Conservation (phyloP, 2,329 filamentous ascomycete species). For the Arthroderma sp. region DNA sequence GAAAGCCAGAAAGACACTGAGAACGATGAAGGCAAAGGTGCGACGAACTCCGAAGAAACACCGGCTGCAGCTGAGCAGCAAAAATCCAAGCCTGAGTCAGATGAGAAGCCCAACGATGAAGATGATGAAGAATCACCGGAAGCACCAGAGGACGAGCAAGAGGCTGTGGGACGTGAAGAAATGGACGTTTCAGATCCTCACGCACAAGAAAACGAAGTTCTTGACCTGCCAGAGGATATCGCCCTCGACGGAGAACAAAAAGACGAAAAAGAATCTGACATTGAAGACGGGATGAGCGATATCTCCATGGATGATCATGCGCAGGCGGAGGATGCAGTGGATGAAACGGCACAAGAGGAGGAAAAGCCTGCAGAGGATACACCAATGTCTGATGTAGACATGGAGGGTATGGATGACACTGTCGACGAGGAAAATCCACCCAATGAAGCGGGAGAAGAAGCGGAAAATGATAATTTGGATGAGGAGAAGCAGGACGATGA, state of each 20-base stretch:
- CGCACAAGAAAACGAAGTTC: constrained; percentile 64
- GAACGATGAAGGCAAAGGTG: constrained; percentile 52
- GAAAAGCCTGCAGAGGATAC: constrained; percentile 20
- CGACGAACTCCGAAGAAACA: constrained; percentile 45
- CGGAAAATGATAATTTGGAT: constrained; percentile 21
- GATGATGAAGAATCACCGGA: constrained; percentile 39
- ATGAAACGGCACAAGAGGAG: constrained; percentile 9
- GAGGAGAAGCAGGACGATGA: constrained; percentile 41
- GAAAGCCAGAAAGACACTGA: constrained; percentile 51
- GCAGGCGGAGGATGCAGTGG: constrained; percentile 19
- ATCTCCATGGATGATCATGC: constrained; percentile 30
- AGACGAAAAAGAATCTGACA: constrained; percentile 40
- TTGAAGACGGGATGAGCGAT: constrained; percentile 35
- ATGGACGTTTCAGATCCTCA: constrained; percentile 58
- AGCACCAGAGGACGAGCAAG: constrained; percentile 43
- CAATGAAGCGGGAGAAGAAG: constrained; percentile 21
- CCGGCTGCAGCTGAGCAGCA: constrained; percentile 44
- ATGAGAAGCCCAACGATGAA: constrained; percentile 46
- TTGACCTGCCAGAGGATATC: constrained; percentile 80
- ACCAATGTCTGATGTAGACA: constrained; percentile 20
- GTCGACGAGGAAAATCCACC: constrained; percentile 35
- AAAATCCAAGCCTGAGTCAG: constrained; percentile 41
- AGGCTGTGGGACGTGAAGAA: constrained; percentile 49
- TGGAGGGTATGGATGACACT: constrained; percentile 27
- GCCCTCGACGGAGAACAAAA: constrained; percentile 59